Base-by-base conservation (phyloP, 2,329 filamentous ascomycete species). In the Clonostachys byssicola region DNA sequence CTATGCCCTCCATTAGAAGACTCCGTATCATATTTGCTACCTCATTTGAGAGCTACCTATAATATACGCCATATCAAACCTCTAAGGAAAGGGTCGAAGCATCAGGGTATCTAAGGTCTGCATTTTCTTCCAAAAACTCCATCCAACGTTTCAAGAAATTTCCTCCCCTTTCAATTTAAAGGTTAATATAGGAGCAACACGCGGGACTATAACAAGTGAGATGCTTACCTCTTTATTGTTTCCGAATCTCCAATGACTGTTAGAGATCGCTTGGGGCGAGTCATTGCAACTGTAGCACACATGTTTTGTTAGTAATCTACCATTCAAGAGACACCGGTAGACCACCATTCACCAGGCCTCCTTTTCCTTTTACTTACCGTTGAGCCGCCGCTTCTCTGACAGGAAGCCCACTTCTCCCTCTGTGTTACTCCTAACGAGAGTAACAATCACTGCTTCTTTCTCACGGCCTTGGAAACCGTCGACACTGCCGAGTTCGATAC, bases 401-500 rank as follows among this genome's bases (percentile, higher is more conserved):
- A 99, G 71, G 60, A 99, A 99, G 10, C 94, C 94, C 13, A 97
- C 92, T 63, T 97, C 91, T 44, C 85, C 83, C 43, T 91, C 81
- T 6, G 82, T 55, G 62, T 99, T 99, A 67, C 92, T 96, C 54
- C 94, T 80, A 48, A 99, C 94, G n/a, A 97, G 78, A 65, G 87
- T 95, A 45, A 99, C 85, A 38, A 99, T 80, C 14, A 99, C 86
- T 3, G 89, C 94, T 66, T 99, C 94, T 67, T 99, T 99, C 67
- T 99, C 94, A 16, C 94, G 83, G 34, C 94, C 94, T 66, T 99
- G 94, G 63, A 99, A 99, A 3, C 92, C 94, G 65, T 99, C 94
- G 3, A 99, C 89, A 58, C 90, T 96, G 34, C 94, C 94, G n/a
- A 99, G 75, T 65, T 99, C 94, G 44, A 99, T 83, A 12, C 87